A percentile compares a stretch with the other conserved stretches of the same genome.
Conservation (phyloP, 495 filamentous ascomycete species). For the Gamarada debralockiae region DNA sequence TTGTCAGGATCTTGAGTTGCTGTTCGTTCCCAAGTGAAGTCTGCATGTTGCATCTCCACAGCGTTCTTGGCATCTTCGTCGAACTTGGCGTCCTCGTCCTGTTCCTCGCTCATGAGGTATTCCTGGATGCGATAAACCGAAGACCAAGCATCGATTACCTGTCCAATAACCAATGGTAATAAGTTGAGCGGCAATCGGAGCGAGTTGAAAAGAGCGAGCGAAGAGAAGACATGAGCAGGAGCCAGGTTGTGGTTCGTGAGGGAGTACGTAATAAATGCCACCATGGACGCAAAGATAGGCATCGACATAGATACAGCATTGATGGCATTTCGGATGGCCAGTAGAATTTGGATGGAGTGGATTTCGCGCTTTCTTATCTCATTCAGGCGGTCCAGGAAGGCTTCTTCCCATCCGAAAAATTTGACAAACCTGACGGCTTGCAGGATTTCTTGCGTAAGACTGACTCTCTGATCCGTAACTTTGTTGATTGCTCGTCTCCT, state of each 20-base stretch:
- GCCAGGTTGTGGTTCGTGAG: constrained; percentile 66
- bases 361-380: constrained; percentile 74
- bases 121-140: constrained; percentile 82
- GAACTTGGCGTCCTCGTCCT: constrained; percentile 65
- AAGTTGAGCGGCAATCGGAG: constrained; percentile 86
- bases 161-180: constrained; percentile 82
- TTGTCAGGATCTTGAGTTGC: constrained; percentile 55
- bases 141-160: constrained; percentile 83
- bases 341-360: constrained; percentile 68
- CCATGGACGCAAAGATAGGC: constrained; percentile 90
- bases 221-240: constrained; percentile 84
- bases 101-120: constrained; percentile 81
- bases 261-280: constrained; percentile 90
- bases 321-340: constrained; percentile 80
- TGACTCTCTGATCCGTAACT: constrained; percentile 86
- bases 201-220: constrained; percentile 87
- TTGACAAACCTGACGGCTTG: constrained; percentile 92
- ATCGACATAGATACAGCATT: constrained; percentile 71
- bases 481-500: constrained; percentile 80
- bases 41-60: constrained; percentile 65
- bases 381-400: constrained; percentile 73
- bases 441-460: constrained; percentile 88
- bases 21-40: constrained; percentile 91
- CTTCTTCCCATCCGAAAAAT: constrained; percentile 90
- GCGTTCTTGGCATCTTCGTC: constrained; percentile 62